phyloP scores from a whole-genome alignment of 2,329 filamentous ascomycete species.

The Fusarium sp. region DNA sequence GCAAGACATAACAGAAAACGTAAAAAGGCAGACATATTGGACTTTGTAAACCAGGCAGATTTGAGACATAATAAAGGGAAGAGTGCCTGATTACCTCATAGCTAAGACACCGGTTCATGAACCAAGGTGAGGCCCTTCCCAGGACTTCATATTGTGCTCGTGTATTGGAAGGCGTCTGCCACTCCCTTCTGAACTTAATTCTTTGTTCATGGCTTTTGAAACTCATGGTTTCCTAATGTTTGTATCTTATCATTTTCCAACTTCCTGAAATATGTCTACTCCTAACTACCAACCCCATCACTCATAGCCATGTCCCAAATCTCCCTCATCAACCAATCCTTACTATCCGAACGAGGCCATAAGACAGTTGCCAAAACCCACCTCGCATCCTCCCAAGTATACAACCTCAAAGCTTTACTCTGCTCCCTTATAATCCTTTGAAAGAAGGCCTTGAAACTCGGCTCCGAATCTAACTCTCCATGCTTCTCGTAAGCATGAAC shows the following conservation, averaged over 20 bases:
- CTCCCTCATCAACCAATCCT: not conserved
- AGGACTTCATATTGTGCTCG: no score
- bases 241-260: rapidly evolving
- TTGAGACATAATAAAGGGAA: no score
- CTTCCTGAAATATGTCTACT: rapidly evolving
- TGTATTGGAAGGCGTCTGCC: no score
- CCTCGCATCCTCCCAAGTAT: not conserved
- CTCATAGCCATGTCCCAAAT: not conserved
- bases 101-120: no score
- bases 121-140: no score
- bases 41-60: no score
- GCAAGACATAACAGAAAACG: no score
- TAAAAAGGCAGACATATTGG: no score
- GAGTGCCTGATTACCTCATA: no score
- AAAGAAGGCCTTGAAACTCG: not conserved
- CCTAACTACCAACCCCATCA: not conserved
- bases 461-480: not conserved
- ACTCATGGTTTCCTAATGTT: no score
- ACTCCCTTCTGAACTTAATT: rapidly evolving
- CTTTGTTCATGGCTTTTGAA: no score
- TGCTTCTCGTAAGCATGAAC: not conserved
- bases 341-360: not conserved
- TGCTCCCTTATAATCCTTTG: not conserved
- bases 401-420: not conserved
- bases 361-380: not conserved